A percentile compares a stretch with the other conserved stretches of the same genome.
These are phyloP conservation scores for Xylariaceae sp. DNA, from an alignment of 2,329 filamentous ascomycete genomes.

Conservation along the genomic window DNA sequence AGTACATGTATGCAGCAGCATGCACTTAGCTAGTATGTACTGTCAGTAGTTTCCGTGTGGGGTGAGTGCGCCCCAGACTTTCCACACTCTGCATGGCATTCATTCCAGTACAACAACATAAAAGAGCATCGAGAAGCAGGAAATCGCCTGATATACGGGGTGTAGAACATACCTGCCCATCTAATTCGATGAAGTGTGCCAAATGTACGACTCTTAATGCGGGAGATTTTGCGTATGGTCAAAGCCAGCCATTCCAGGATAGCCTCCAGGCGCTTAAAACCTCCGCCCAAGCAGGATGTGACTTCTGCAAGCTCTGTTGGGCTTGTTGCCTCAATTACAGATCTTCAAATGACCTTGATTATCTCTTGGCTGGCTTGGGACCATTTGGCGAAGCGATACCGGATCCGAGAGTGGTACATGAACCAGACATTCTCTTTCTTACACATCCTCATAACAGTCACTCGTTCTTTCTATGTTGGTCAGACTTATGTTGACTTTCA, in stretches of 20 bases:
- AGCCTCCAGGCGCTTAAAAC: conserved; percentile 3
- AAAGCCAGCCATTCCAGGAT: neutral
- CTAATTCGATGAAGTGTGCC: conserved; percentile 7
- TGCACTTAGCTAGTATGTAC: too few species aligned
- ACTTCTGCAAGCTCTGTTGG: conserved; percentile 13
- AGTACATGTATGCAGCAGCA: too few species aligned
- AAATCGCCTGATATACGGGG: too few species aligned
- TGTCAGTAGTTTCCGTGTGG: too few species aligned
- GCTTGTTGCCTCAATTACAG: neutral
- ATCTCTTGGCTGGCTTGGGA: neutral
- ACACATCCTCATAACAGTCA: too few species aligned
- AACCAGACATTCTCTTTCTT: too few species aligned
- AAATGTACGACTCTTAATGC: conserved; percentile 1
- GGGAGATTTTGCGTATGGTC: neutral
- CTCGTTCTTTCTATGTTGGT: neutral
- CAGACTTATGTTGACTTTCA: neutral
- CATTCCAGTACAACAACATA: too few species aligned
- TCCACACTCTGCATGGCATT: too few species aligned
- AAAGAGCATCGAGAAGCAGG: too few species aligned
- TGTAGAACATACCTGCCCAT: too few species aligned
- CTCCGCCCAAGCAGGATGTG: conserved; percentile 12
- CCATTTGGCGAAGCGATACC: neutral
- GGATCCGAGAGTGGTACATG: conserved; percentile 1
- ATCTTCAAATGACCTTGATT: neutral
- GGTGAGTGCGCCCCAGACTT: too few species aligned